Evolutionary conservation across 1,284 basidiomycete species (phyloP), one percentile per base, ranked within the genome.

Genomic region (Trametes versicolor): DNA sequence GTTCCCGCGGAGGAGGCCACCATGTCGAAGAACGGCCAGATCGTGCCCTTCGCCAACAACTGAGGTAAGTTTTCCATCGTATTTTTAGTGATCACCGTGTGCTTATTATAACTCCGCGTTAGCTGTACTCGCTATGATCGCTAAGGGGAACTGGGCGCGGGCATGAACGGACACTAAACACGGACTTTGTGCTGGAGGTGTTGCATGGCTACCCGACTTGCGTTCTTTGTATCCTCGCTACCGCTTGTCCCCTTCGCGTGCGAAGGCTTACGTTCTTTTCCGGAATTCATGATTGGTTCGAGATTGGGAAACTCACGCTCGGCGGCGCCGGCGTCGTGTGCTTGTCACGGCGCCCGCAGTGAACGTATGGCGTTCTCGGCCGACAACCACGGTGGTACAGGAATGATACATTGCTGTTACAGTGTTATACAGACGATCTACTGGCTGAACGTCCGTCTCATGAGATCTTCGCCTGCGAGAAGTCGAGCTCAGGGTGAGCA

Each of bases 401-500:
- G 36, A 25, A 12, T 36, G 17, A 12, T 54, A 29, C 27, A 45
- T 47, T 47, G 34, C 27, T 23, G 19, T 19, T 12, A 34, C 32
- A 36, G 37, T 43, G 19, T 29, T n/a, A 39, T 27, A 41, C 23
- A 53, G 6, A 29, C 0, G 27, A 2, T 5, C 6, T n/a, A 23
- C 7, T 12, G 50, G 9, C 12, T 23, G 10, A 2, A 25, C 4
- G 19, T 34, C 29, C 3, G 21, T 4, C 10, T 48, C 81, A 95
- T 67, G 90, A 89, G 61, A 95, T 91, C 76, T 94, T 93, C 23
- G 93, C 95, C n/a, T 97, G 91, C 48, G 92, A 94, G 75, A 98
- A 97, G 78, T 98, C 97, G 77, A 98, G 86, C 77, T 98, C 96
- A 1, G 96, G 97, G 78, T 98, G 96, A 43, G 88, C 86, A 19